Evolutionary conservation across 805 yeast genomes (phyloP).

Genomic region (Kluyveromyces siamensis): DNA sequence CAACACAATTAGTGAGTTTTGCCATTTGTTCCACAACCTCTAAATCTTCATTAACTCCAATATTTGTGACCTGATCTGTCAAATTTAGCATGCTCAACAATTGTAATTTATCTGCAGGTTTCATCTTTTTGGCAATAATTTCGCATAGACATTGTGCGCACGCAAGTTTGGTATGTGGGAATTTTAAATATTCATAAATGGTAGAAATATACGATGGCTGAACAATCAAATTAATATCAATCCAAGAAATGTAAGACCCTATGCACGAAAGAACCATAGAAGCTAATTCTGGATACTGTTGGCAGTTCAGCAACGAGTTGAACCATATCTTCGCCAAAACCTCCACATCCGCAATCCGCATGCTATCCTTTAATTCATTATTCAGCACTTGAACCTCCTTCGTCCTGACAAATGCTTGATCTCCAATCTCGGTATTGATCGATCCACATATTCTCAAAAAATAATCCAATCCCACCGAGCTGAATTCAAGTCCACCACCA

Average conservation of each 20-base stretch:
- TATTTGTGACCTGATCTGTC: slow-evolving; percentile 37
- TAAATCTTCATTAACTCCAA: slow-evolving; percentile 33
- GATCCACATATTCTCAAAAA: slow-evolving; percentile 64
- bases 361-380: slow-evolving; percentile 67
- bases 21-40: slow-evolving; percentile 74
- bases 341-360: slow-evolving; percentile 69
- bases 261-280: slow-evolving; percentile 43
- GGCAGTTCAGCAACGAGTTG: slow-evolving; percentile 25
- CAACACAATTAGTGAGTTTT: slow-evolving; percentile 62
- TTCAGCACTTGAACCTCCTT: slow-evolving; percentile 56
- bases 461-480: slow-evolving; percentile 49
- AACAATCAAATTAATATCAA: slow-evolving; percentile 68
- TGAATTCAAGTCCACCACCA: slow-evolving; percentile 17
- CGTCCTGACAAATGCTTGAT: slow-evolving; percentile 69
- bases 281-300: slow-evolving; percentile 18
- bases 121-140: slow-evolving; percentile 70
- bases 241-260: slow-evolving; percentile 90
- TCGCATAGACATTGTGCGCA: slow-evolving; percentile 47
- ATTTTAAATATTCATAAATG: slow-evolving; percentile 50
- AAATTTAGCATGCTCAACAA: slow-evolving; percentile 62
- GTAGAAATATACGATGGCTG: slow-evolving; percentile 39
- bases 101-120: slow-evolving; percentile 53
- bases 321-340: slow-evolving; percentile 61
- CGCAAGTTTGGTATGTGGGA: slow-evolving; percentile 40
- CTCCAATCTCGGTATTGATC: slow-evolving; percentile 89